Conservation (phyloP, 805 yeast genomes). For the Kuraishia floccosa region DNA sequence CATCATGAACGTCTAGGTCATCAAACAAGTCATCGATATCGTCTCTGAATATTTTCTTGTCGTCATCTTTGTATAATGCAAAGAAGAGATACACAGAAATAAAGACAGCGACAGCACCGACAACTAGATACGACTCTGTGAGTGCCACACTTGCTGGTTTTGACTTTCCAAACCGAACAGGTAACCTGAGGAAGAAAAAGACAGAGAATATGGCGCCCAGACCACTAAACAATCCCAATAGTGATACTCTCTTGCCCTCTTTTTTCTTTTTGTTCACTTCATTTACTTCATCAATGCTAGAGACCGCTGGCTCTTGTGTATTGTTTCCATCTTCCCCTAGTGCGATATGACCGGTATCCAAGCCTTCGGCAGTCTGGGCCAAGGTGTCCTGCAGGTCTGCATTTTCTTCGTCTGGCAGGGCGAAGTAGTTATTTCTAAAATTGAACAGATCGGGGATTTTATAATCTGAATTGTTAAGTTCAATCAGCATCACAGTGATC, state of each 20-base stretch:
- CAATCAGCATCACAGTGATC: constrained; percentile 36
- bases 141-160: constrained; percentile 31
- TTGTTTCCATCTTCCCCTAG: constrained; percentile 6
- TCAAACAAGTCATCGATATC: constrained; percentile 20
- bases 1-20: constrained; percentile 15
- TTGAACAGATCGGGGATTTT: constrained; percentile 14
- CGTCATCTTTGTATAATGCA: constrained; percentile 34
- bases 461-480: constrained; percentile 32
- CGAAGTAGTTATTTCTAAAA: constrained; percentile 14
- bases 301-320: not conserved
- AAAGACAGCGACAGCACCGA: constrained; percentile 29
- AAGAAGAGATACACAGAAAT: constrained; percentile 25
- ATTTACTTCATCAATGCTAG: constrained; percentile 8
- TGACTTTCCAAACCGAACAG: constrained; percentile 31
- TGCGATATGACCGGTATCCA: constrained; percentile 4
- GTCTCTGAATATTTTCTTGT: constrained; percentile 15
- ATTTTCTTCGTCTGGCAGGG: constrained; percentile 25
- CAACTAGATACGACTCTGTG: constrained; percentile 33
- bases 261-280: constrained; percentile 14
- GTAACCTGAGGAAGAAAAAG: constrained; percentile 40
- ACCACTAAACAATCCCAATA: constrained; percentile 53
- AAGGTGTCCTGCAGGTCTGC: constrained; percentile 5
- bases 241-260: constrained; percentile 47
- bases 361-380: constrained; percentile 9
- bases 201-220: constrained; percentile 61